Base-by-base conservation (phyloP, 2,329 filamentous ascomycete species). In the Venturia pyrina region DNA sequence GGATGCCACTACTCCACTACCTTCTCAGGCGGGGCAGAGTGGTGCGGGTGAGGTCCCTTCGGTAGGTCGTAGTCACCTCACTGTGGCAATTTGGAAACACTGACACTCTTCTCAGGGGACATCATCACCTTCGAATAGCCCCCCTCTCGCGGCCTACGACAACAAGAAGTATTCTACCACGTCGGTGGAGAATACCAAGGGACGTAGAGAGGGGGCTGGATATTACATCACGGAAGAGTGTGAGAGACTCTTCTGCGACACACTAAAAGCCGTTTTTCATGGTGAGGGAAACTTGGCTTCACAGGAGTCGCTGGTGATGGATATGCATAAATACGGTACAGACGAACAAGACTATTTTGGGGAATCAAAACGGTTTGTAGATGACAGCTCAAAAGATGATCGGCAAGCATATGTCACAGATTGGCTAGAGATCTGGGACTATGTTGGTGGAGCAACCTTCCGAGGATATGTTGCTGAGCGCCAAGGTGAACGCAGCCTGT, bases 191-290 rank as follows among this genome's bases (percentile, higher is more conserved):
- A 66, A 70, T 62, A 65, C 72, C 70, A 70, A 70, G 75, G 78
- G 78, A 77, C 76, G 78, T 73, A 81, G 78, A 89, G 89, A 89
- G 90, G 92, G 92, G 91, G 92, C 92, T 88, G 87, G 24, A 59
- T 91, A 89, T 87, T 90, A 81, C 83, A 96, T 96, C 85, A 92
- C 89, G 90, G 92, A 89, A 92, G 92, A 96, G 91, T 96, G 93
- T 96, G 93, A 96, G 92, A 97, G 93, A 85, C 93, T 96, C 89
- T 96, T 96, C 87, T 96, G 93, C 82, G 91, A 93, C 89, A 89
- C 88, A 85, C 90, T 96, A 87, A 89, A 86, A 82, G 82, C 88
- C 82, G 89, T 90, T 83, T 96, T 97, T 87, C 90, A 89, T 85
- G 93, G 91, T 96, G 92, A 96, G 91, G 87, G 89, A 89, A 87